Evolutionary conservation across 495 filamentous ascomycete genomes (phyloP).

Genomic region (Penicillium steckii): DNA sequence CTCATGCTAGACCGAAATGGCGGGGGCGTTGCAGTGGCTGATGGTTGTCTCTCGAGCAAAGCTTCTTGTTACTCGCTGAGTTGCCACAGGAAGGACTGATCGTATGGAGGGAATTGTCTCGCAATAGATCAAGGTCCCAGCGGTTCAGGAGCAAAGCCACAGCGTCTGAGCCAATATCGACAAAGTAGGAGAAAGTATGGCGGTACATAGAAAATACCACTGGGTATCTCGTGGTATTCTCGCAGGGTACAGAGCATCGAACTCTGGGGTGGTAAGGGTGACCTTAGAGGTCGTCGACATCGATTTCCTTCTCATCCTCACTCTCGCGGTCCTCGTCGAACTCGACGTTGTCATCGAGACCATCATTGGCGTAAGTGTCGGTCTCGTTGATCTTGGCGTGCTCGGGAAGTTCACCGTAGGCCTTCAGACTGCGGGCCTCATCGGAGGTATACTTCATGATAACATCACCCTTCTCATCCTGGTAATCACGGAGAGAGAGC

Average conservation of each 20-base stretch:
- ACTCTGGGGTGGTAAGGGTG: slow-evolving; percentile 23
- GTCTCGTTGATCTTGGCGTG: slow-evolving; percentile 99
- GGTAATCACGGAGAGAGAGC: slow-evolving; percentile 94
- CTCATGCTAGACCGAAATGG: slow-evolving; percentile 14
- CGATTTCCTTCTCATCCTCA: slow-evolving; percentile 59
- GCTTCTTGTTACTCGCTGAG: slow-evolving; percentile 13
- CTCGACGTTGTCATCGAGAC: slow-evolving; percentile 59
- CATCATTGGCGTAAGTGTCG: slow-evolving; percentile 77
- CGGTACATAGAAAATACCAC: slow-evolving; percentile 28
- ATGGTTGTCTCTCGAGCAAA: slow-evolving; percentile 2
- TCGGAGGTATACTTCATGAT: slow-evolving; percentile 99
- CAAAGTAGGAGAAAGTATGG: slow-evolving; percentile 22
- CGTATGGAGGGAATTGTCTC: slow-evolving; percentile 4
- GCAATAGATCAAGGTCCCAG: slow-evolving; percentile 3
- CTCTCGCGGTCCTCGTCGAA: slow-evolving; percentile 59
- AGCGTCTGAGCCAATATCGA: slow-evolving; percentile 18
- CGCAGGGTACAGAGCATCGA: slow-evolving; percentile 36
- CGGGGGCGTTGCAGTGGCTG: slow-evolving; percentile 11
- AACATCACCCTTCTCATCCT: slow-evolving; percentile 98
- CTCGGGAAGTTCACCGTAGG: slow-evolving; percentile 95
- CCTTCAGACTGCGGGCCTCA: slow-evolving; percentile 91
- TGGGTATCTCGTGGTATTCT: slow-evolving; percentile 33
- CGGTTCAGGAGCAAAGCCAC: slow-evolving; percentile 19
- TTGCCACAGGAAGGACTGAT: slow-evolving; percentile 13
- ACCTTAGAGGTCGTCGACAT: slow-evolving; percentile 59